These are phyloP conservation scores for Phytophthora hybrid DNA, from an alignment of 352 stramenopile genomes.

Conservation along the genomic window DNA sequence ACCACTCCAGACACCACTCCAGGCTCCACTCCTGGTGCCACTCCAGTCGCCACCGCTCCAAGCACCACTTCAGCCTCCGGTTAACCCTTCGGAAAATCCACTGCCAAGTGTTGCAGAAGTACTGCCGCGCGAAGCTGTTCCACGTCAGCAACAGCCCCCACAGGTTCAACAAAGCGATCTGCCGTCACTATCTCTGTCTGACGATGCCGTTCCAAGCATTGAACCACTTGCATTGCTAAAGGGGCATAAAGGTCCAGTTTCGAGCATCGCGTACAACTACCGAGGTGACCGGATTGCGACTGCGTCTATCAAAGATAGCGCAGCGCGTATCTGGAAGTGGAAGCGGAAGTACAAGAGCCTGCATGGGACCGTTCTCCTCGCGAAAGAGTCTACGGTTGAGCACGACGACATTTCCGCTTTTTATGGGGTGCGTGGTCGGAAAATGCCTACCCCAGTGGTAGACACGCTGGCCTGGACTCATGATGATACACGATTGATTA, in stretches of 20 bases:
- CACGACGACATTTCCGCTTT: constrained; percentile 53
- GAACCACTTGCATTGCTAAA: constrained; percentile 75
- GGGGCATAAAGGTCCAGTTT: constrained; percentile 94
- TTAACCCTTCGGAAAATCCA: constrained; percentile 15
- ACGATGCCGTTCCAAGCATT: constrained; percentile 59
- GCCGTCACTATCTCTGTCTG: constrained; percentile 50
- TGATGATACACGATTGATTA: constrained; percentile 70
- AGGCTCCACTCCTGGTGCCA: neutral
- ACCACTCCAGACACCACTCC: neutral
- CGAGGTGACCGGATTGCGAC: constrained; percentile 92
- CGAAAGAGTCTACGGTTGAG: constrained; percentile 50
- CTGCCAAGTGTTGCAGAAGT: constrained; percentile 32
- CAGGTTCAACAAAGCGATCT: constrained; percentile 59
- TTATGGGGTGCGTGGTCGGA: constrained; percentile 56
- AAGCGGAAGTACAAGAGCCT: constrained; percentile 70
- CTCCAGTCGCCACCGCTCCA: neutral
- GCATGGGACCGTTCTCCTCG: constrained; percentile 56
- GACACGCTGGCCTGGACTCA: constrained; percentile 75
- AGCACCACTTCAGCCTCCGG: constrained; percentile 12
- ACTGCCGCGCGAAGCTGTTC: constrained; percentile 31
- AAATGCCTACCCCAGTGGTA: constrained; percentile 54
- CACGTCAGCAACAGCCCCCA: constrained; percentile 54
- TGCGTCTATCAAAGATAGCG: constrained; percentile 94
- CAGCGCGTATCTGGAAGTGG: constrained; percentile 73
- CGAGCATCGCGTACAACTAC: constrained; percentile 94